Conservation (phyloP, 2,329 filamentous ascomycete genomes). For the Westerdykella sp. region DNA sequence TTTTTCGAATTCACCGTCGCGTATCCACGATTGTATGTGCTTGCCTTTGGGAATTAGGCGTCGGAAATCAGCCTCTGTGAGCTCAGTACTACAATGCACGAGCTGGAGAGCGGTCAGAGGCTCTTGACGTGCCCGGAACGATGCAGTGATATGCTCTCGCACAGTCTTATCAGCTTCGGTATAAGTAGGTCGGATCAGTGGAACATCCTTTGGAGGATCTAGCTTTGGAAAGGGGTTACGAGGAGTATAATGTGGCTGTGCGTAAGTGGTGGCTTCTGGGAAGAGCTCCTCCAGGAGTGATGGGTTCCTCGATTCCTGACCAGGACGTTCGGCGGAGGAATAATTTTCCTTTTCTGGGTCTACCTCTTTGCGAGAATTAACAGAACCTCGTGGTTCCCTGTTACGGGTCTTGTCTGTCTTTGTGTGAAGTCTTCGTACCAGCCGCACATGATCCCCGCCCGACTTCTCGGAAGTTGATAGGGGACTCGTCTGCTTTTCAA, state of each 20-base stretch:
- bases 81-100: constrained; percentile 42
- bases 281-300: constrained; percentile 49
- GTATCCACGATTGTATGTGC: constrained; percentile 62
- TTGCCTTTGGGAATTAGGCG: constrained; percentile 56
- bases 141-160: constrained; percentile 17
- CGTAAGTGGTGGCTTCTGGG: constrained; percentile 40
- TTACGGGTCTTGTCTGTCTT: no score
- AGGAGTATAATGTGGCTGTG: constrained; percentile 10
- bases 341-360: no score
- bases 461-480: no score
- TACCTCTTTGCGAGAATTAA: no score
- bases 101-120: constrained; percentile 49
- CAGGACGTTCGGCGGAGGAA: no score
- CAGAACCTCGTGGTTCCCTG: no score
- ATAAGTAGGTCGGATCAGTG: constrained; percentile 8
- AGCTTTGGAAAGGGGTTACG: constrained; percentile 25
- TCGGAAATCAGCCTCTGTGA: constrained; percentile 64
- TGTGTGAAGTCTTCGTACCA: no score
- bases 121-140: constrained; percentile 21
- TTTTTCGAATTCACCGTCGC: constrained; percentile 52
- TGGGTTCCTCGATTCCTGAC: constrained; percentile 16
- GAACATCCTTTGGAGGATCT: constrained; percentile 13
- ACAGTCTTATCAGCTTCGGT: constrained; percentile 3
- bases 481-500: no score
- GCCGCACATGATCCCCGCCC: no score